Base-by-base conservation (phyloP, 2,329 filamentous ascomycete species). In the Myriosclerotinia scirpicola region DNA sequence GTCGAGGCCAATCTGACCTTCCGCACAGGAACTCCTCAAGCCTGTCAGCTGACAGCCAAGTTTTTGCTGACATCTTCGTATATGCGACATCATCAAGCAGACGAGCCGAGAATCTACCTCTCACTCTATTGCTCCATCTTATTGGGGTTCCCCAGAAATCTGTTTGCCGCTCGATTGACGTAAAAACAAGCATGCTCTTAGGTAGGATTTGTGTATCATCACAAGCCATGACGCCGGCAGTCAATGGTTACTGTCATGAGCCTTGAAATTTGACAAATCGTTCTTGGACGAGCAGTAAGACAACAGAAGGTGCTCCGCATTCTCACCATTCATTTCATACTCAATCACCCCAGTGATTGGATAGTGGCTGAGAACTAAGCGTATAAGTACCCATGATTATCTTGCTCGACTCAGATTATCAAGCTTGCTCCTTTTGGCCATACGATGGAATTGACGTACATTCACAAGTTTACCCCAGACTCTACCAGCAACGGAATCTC, bases 31-130 rank as follows among this genome's bases (percentile, higher is more conserved):
- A 17, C 8, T 5, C 15, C 11, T 30, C 22, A 54, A 15, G 60
- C 38, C 48, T 22, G 5, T 63, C 48, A 54, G 38, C 60, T 54
- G 22, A 54, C 11, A 34, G 42, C 44, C 56, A 60, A 60, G 44
- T 5, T 46, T 46, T 46, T 46, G 26, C 56, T 50, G 38, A 60
- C 44, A 38, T 17, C 14, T 15, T 60, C 56, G 15, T 48, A 26
- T 60, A 50, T 48, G 26, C 56, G 42, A 30, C 5, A 36, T 48
- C 22, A 48, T 50, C 42, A 59, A 44, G 22, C 42, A 60, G 42
- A 60, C 26, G 22, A 54, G 26, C 38, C 38, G 38, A 22, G 6
- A 54, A 34, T n/a, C 26, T 63, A 22, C 11, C 34, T 15, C 38
- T 7, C 9, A 9, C 22, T 11, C 14, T 11, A 56, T 42, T 5